phyloP scores from a whole-genome alignment of 768 basidiomycete genomes.

The Mycena crocata region DNA sequence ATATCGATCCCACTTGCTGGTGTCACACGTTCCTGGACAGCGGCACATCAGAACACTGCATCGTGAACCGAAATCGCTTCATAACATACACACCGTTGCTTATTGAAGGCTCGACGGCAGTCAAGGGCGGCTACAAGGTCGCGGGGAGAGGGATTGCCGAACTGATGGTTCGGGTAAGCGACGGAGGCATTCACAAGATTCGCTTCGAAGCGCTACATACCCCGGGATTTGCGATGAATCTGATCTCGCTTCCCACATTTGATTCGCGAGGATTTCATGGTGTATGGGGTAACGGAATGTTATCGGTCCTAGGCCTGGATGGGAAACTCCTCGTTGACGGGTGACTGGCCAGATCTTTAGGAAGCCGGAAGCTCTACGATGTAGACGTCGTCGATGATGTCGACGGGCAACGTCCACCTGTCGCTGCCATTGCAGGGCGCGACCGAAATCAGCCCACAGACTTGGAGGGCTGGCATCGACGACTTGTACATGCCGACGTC shows the following conservation, averaged over 20 bases:
- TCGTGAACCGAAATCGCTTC: not conserved
- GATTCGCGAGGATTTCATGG: conserved; percentile 10
- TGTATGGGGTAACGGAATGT: not conserved
- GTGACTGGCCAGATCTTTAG: not conserved
- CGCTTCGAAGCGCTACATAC: not conserved
- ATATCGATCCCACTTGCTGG: not conserved
- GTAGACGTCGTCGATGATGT: conserved; percentile 6
- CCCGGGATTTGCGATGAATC: conserved; percentile 9
- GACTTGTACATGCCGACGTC: conserved; percentile 37
- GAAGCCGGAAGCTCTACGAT: not conserved
- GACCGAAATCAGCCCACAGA: conserved; percentile 34
- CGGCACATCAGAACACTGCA: conserved; percentile 1
- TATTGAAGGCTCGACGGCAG: conserved; percentile 5
- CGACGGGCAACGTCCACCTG: not conserved
- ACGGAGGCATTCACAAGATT: not conserved
- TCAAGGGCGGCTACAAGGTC: conserved; percentile 6
- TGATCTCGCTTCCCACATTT: conserved; percentile 5
- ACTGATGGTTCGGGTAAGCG: not conserved
- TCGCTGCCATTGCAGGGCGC: conserved; percentile 18
- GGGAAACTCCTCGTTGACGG: not conserved
- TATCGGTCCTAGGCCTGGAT: not conserved
- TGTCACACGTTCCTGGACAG: conserved; percentile 1
- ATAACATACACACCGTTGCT: not conserved
- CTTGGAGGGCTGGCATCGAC: conserved; percentile 41
- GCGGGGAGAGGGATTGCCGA: conserved; percentile 4